Percentiles rank a stretch among this genome's conserved stretches.
Evolutionary conservation across 169 alveolate species (phyloP).

Genomic region (Theileria annulata): DNA sequence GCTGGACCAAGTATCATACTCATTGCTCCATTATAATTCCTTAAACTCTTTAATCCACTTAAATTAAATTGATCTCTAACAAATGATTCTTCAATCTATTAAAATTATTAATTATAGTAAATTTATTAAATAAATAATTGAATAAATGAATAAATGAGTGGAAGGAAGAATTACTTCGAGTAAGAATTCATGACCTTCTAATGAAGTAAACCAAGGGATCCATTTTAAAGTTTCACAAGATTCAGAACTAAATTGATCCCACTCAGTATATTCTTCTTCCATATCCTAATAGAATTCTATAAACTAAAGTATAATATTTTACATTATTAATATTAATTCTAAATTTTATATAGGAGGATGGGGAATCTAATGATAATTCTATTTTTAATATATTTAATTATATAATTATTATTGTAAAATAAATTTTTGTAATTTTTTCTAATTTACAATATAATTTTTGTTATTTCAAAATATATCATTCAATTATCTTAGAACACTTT

Average conservation of each 20-base stretch:
- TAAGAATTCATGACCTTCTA: constrained; percentile 67
- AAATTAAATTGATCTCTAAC: constrained; percentile 73
- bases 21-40: constrained; percentile 71
- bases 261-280: constrained; percentile 44
- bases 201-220: constrained; percentile 69
- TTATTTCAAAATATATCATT: too few species aligned
- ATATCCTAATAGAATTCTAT: not conserved
- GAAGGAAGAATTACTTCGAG: constrained; percentile 39
- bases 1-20: constrained; percentile 77
- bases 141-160: not conserved
- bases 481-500: too few species aligned
- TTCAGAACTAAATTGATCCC: constrained; percentile 59
- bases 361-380: not conserved
- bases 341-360: not conserved
- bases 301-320: not conserved
- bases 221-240: constrained; percentile 54
- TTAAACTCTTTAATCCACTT: constrained; percentile 70
- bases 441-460: too few species aligned
- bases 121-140: constrained; percentile 3
- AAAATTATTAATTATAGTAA: constrained; percentile 22
- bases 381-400: too few species aligned
- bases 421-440: too few species aligned
- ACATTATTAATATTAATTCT: not conserved
- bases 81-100: constrained; percentile 72
- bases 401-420: too few species aligned